Conservation (phyloP, 495 filamentous ascomycete species). For the Gamarada debralockiae region DNA sequence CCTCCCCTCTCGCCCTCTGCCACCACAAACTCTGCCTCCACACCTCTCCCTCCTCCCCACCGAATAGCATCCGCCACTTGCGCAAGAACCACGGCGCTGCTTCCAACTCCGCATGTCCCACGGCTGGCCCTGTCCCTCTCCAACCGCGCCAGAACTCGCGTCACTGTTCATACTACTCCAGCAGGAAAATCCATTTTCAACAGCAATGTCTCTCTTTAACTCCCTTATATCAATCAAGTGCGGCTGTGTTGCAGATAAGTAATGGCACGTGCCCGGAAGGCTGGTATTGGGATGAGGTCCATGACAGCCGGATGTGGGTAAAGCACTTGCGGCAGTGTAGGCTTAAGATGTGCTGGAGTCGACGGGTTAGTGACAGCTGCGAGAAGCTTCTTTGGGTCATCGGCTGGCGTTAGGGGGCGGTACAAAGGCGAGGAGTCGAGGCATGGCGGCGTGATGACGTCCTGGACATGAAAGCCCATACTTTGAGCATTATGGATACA, state of each 20-base stretch:
- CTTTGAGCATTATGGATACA: constrained; percentile 34
- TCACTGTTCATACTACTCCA: not conserved
- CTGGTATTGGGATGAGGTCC: constrained; percentile 40
- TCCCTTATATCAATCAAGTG: constrained; percentile 33
- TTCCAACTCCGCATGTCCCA: constrained; percentile 36
- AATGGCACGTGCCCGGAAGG: constrained; percentile 35
- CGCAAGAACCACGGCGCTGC: constrained; percentile 33
- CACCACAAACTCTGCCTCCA: constrained; percentile 5
- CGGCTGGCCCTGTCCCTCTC: not conserved
- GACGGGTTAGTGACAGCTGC: constrained; percentile 22
- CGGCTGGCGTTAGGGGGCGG: constrained; percentile 20
- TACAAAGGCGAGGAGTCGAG: constrained; percentile 34
- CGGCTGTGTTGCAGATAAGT: constrained; percentile 31
- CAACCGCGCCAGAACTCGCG: not conserved
- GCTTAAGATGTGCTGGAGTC: constrained; percentile 34
- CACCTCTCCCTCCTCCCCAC: constrained; percentile 8
- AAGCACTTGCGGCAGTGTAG: constrained; percentile 42
- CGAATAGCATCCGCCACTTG: constrained; percentile 28
- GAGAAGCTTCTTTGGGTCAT: constrained; percentile 26
- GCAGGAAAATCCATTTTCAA: constrained; percentile 2
- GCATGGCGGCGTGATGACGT: constrained; percentile 23
- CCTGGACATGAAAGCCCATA: constrained; percentile 29
- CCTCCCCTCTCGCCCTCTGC: not conserved
- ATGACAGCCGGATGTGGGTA: constrained; percentile 40
- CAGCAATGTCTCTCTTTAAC: constrained; percentile 39